Conservation (phyloP, 768 basidiomycete species). For the Mycena crocata region DNA sequence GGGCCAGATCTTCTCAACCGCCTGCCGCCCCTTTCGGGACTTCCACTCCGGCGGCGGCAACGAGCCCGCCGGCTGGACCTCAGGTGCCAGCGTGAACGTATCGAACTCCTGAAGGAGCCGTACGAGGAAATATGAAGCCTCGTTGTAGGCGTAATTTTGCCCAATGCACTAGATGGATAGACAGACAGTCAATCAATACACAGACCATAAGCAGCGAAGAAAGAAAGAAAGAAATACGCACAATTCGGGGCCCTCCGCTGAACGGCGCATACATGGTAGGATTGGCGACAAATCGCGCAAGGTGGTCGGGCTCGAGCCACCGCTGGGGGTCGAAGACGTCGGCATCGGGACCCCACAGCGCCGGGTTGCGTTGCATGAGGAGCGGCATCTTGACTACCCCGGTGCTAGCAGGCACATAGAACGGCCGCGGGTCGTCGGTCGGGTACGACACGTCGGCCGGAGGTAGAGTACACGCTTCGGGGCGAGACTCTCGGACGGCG, state of each 20-base stretch:
- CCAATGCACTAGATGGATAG: slow-evolving; percentile 72
- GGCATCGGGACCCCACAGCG: slow-evolving; percentile 81
- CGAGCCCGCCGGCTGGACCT: slow-evolving; percentile 71
- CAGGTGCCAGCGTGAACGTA: slow-evolving; percentile 66
- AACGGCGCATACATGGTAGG: slow-evolving; percentile 82
- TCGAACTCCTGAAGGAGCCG: slow-evolving; percentile 75
- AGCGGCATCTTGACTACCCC: slow-evolving; percentile 70
- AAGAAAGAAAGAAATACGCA: slow-evolving; percentile 47
- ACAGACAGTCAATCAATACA: too few species aligned
- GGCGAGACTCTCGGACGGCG: slow-evolving; percentile 71
- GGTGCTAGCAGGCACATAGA: slow-evolving; percentile 71
- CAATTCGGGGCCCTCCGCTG: slow-evolving; percentile 74
- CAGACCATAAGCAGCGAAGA: too few species aligned
- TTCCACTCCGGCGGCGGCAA: slow-evolving; percentile 72
- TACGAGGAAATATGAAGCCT: slow-evolving; percentile 79
- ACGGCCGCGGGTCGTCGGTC: slow-evolving; percentile 48
- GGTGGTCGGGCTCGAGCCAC: slow-evolving; percentile 72
- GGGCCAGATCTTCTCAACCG: slow-evolving; percentile 70
- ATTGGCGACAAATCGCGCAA: slow-evolving; percentile 64
- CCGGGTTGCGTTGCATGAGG: slow-evolving; percentile 73
- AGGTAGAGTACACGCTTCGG: slow-evolving; percentile 61
- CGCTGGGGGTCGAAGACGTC: slow-evolving; percentile 83
- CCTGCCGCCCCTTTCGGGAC: slow-evolving; percentile 59
- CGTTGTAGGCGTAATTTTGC: slow-evolving; percentile 82
- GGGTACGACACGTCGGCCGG: slow-evolving; percentile 61